A percentile compares a stretch with the other conserved stretches of the same genome.
Evolutionary conservation across 148 eudicot genomes (phyloP).

Genomic region (Beta vulgaris): DNA sequence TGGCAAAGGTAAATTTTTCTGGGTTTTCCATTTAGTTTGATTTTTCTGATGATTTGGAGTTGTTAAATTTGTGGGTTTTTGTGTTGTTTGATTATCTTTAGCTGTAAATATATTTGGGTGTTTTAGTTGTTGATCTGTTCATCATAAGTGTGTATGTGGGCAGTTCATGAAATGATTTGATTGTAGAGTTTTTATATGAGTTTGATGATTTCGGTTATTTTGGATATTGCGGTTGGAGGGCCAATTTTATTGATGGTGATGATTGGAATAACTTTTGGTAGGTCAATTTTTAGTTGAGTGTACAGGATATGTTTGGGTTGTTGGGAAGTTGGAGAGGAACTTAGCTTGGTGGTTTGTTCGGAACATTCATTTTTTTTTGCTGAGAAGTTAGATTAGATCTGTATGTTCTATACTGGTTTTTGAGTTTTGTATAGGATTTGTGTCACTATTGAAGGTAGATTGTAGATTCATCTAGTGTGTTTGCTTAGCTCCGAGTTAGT

Average conservation of each 20-base stretch:
- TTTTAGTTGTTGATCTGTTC: neutral
- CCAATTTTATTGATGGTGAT: conserved; percentile 11
- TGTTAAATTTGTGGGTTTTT: neutral
- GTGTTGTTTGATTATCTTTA: neutral
- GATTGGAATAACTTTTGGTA: neutral
- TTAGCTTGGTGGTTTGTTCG: neutral
- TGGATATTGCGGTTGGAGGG: neutral
- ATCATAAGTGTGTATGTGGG: neutral
- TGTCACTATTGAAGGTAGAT: neutral
- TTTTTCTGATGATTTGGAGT: neutral
- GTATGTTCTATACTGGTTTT: neutral
- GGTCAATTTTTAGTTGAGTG: conserved; percentile 3
- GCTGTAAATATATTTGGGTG: neutral
- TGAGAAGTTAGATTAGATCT: neutral
- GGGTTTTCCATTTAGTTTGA: neutral
- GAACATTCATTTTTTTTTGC: neutral
- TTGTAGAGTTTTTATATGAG: neutral
- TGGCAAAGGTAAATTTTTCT: conserved; percentile 37
- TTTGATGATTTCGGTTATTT: neutral
- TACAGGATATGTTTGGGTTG: neutral
- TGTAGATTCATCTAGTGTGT: neutral
- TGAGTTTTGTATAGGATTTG: neutral
- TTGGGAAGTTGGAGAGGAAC: neutral
- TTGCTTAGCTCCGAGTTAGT: neutral
- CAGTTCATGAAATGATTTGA: neutral